Evolutionary conservation across 2,329 filamentous ascomycete genomes (phyloP).

Genomic region (Colletotrichum navitas): DNA sequence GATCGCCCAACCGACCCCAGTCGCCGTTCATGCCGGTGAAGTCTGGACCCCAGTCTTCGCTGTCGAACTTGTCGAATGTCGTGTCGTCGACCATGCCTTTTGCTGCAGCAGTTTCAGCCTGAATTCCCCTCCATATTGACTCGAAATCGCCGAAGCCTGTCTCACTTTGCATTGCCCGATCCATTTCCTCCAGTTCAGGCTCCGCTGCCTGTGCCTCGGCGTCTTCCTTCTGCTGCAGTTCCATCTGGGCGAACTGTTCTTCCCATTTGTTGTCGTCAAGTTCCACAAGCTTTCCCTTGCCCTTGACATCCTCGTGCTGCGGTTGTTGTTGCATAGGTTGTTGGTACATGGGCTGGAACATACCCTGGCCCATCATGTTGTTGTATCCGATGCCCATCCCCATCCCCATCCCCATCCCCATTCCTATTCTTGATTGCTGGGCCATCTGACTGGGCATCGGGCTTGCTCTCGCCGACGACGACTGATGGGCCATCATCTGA

Average conservation of each 20-base stretch:
- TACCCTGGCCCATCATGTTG: slow-evolving; percentile 68
- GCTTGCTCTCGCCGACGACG: slow-evolving; percentile 64
- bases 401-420: slow-evolving; percentile 66
- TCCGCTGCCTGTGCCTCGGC: slow-evolving; percentile 73
- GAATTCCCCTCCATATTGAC: slow-evolving; percentile 86
- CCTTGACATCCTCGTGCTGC: slow-evolving; percentile 70
- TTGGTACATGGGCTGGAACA: slow-evolving; percentile 66
- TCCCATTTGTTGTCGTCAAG: slow-evolving; percentile 96
- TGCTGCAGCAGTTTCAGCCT: slow-evolving; percentile 79
- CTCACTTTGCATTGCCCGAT: slow-evolving; percentile 75
- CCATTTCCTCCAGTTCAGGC: slow-evolving; percentile 88
- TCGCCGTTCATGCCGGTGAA: slow-evolving; percentile 75
- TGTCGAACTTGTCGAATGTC: slow-evolving; percentile 77
- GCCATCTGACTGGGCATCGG: slow-evolving; percentile 69
- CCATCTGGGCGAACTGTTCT: slow-evolving; percentile 92
- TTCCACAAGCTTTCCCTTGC: slow-evolving; percentile 94
- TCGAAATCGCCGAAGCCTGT: slow-evolving; percentile 89
- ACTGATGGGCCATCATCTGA: slow-evolving; percentile 75
- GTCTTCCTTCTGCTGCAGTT: slow-evolving; percentile 72
- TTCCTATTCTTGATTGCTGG: slow-evolving; percentile 53
- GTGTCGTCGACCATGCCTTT: slow-evolving; percentile 77
- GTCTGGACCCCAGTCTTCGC: slow-evolving; percentile 78
- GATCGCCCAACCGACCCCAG: slow-evolving; percentile 74
- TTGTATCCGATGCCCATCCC: slow-evolving; percentile 66
- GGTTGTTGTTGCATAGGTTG: slow-evolving; percentile 59